Evolutionary conservation across 345 rosid genomes (phyloP).

Genomic region (Rhodamnia rubescens): DNA sequence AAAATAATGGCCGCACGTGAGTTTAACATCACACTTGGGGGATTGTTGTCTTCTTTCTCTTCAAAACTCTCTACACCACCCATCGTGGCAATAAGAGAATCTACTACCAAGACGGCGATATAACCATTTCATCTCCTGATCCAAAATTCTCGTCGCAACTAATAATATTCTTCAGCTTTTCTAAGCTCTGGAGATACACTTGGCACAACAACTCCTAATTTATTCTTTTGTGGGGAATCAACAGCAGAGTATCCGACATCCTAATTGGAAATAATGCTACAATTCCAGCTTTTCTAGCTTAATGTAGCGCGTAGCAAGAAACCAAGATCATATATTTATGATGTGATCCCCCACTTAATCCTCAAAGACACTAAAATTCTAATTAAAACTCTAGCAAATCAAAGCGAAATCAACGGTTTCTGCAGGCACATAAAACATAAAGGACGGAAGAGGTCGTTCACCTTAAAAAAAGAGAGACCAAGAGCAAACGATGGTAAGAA

Average conservation of each 20-base stretch:
- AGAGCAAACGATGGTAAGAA: too few species aligned
- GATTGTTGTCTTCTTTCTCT: conserved; percentile 84
- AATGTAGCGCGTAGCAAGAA: too few species aligned
- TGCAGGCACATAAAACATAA: too few species aligned
- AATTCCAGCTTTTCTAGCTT: too few species aligned
- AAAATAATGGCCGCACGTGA: conserved; percentile 72
- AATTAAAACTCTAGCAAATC: too few species aligned
- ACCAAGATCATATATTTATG: too few species aligned
- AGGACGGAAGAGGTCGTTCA: too few species aligned
- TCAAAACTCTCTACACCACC: conserved; percentile 99
- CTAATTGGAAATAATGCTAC: too few species aligned
- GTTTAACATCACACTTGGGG: conserved; percentile 98
- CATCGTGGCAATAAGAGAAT: conserved; percentile 97
- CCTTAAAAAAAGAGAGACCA: too few species aligned
- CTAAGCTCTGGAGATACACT: conserved; percentile 94
- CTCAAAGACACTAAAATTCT: too few species aligned
- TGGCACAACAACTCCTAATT: conserved; percentile 66
- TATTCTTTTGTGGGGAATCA: conserved; percentile 56
- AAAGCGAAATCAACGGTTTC: too few species aligned
- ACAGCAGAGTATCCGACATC: conserved; percentile 31
- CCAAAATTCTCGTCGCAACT: conserved; percentile 69
- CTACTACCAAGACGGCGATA: conserved; percentile 78
- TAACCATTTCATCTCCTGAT: conserved; percentile 63
- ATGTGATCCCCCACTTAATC: too few species aligned
- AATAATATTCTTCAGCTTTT: conserved; percentile 79